Evolutionary conservation across 768 basidiomycete species (phyloP).

Genomic region (Hericium erinaceus): DNA sequence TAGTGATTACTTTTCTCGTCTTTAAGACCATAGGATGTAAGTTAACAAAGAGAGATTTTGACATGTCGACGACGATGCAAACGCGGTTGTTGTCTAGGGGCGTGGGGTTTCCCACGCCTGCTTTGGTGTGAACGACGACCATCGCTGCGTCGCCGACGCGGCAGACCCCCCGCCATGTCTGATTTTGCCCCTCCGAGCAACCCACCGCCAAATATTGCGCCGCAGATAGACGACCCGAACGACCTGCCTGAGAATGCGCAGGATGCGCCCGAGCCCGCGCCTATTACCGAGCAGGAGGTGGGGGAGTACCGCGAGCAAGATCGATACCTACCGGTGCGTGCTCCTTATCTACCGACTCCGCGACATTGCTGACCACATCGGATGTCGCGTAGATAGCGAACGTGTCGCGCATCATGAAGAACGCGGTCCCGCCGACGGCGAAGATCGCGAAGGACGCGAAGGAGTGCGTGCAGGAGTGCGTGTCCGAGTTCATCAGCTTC

Average conservation of each 20-base stretch:
- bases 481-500: slow-evolving; percentile 96
- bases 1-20: not conserved
- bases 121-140: not conserved
- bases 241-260: slow-evolving; percentile 22
- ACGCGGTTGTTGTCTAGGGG: not conserved
- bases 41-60: too few species aligned
- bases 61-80: too few species aligned
- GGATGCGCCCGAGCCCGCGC: slow-evolving; percentile 42
- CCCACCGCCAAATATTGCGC: slow-evolving; percentile 8
- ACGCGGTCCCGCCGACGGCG: slow-evolving; percentile 77
- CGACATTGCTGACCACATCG: not conserved
- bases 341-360: not conserved
- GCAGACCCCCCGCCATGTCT: slow-evolving; percentile 4
- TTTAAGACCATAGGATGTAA: not conserved
- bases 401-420: slow-evolving; percentile 96
- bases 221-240: slow-evolving; percentile 10
- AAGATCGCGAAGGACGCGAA: slow-evolving; percentile 99
- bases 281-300: slow-evolving; percentile 87
- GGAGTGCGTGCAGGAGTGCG: slow-evolving; percentile 97
- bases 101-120: not conserved
- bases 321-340: slow-evolving; percentile 81
- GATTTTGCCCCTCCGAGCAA: not conserved
- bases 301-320: slow-evolving; percentile 95
- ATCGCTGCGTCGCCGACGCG: not conserved
- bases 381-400: slow-evolving; percentile 71